These are phyloP conservation scores for Tulasnella sp. DNA, from an alignment of 768 basidiomycete genomes.

Conservation along the genomic window DNA sequence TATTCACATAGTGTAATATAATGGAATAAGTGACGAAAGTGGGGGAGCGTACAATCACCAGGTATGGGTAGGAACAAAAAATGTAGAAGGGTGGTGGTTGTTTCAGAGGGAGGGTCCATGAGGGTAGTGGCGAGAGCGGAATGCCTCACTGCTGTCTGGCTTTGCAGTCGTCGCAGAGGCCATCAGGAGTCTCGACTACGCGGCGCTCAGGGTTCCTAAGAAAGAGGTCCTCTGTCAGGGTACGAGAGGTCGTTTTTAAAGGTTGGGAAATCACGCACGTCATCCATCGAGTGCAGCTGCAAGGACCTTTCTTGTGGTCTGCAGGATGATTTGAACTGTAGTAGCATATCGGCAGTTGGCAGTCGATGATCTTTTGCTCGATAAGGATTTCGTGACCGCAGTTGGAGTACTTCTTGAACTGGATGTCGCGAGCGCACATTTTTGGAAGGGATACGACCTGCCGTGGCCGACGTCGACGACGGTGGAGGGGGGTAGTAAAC, in stretches of 20 bases:
- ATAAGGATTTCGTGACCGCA: conserved; percentile 9
- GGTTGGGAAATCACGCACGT: conserved; percentile 36
- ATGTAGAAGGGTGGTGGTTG: background rate
- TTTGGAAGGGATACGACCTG: background rate
- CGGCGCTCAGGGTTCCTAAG: conserved; percentile 32
- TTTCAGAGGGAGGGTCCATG: background rate
- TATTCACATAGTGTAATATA: background rate
- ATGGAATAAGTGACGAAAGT: background rate
- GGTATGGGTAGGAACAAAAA: background rate
- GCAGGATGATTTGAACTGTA: conserved; percentile 51
- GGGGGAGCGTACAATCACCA: background rate
- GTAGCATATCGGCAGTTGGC: conserved; percentile 45
- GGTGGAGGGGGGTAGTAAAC: background rate
- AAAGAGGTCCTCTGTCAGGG: conserved; percentile 13
- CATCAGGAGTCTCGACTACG: conserved; percentile 55
- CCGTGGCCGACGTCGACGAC: background rate
- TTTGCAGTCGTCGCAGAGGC: conserved; percentile 44
- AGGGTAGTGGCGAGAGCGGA: too few species aligned
- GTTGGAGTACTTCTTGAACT: background rate
- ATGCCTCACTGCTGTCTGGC: background rate
- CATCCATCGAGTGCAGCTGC: conserved; percentile 31
- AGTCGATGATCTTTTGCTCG: conserved; percentile 52
- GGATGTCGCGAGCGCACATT: conserved; percentile 15
- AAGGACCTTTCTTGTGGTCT: conserved; percentile 39
- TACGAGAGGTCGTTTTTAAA: background rate